Evolutionary conservation across 2,329 filamentous ascomycete genomes (phyloP), one percentile per base, ranked within the genome.

Genomic region (Beauveria australis): DNA sequence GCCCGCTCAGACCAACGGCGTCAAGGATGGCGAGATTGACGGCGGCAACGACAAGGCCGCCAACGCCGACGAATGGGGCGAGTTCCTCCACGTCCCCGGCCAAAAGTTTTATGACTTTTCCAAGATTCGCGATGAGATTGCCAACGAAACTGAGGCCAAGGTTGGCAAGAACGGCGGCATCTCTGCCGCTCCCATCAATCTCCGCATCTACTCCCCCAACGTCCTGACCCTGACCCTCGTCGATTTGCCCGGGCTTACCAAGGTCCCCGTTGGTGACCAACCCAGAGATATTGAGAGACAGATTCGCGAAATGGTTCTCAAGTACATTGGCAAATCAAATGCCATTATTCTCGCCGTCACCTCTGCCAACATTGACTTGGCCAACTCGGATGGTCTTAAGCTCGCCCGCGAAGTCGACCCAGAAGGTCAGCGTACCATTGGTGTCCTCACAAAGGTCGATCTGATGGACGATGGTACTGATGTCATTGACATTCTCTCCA

Each of bases 401-500:
- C 83, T 99, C 67, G 94, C 94, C 46, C 85, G 94, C 70, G 93
- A 99, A 78, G 94, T 99, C 47, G 94, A 99, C 69, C 93, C 93
- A 3, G 92, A 99, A 73, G 94, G 94, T 71, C 93, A 97, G 78
- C 86, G 94, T 73, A 99, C 94, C 54, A 99, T 99, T 66, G 94
- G 94, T 83, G 94, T 99, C 64, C 82, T 99, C 69, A 97, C 93
- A 68, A 99, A 99, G 82, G 92, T 99, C 63, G 94, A 99, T 78
- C 78, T 99, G 72, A 99, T 99, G 94, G 94, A 99, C 74, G 91
- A 96, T 28, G 94, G 94, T 60, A 99, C 94, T 58, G 94, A 99
- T 71, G 94, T 97, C 47, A 93, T 99, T 67, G 94, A 99, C 76
- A 99, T 99, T 79, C 82, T 99, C 70, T 95, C 94, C 66, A 95